phyloP scores from a whole-genome alignment of 768 basidiomycete genomes.

The Melanogaster broomeanus region DNA sequence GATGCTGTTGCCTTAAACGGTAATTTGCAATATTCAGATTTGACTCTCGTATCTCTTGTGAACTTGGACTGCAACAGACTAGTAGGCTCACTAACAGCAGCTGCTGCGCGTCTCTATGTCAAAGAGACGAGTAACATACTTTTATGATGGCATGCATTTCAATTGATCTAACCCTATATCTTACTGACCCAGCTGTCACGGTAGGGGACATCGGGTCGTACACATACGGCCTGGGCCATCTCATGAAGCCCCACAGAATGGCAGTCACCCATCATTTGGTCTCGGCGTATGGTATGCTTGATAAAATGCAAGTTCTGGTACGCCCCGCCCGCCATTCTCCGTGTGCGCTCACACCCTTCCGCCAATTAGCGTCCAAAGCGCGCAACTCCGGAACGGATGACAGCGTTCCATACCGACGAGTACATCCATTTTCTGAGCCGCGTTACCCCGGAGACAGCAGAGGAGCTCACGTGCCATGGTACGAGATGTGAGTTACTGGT shows the following conservation, averaged over 20 bases:
- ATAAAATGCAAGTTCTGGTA: slow-evolving; percentile 91
- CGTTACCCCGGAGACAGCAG: slow-evolving; percentile 90
- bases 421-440: slow-evolving; percentile 89
- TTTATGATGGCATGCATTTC: slow-evolving; percentile 63
- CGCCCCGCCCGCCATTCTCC: slow-evolving; percentile 6
- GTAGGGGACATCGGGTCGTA: slow-evolving; percentile 73
- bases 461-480: slow-evolving; percentile 82
- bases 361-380: slow-evolving; percentile 62
- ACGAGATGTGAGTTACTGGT: slow-evolving; percentile 65
- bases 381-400: slow-evolving; percentile 75
- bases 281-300: slow-evolving; percentile 89
- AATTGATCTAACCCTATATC: neutral
- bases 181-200: slow-evolving; percentile 1
- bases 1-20: too few relatives aligned
- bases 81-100: too few relatives aligned
- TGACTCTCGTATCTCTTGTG: too few relatives aligned
- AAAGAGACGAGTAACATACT: slow-evolving; percentile 75
- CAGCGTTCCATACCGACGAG: slow-evolving; percentile 98
- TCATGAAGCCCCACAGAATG: slow-evolving; percentile 97
- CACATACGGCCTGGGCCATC: slow-evolving; percentile 86
- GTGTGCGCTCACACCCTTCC: neutral
- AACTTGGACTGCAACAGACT: too few relatives aligned
- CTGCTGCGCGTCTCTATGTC: too few relatives aligned
- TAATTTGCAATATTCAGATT: too few relatives aligned
- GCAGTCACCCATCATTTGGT: slow-evolving; percentile 92